Evolutionary conservation across 257 asterid genomes (phyloP), one percentile per base, ranked within the genome.

Genomic region (Gynochthodes officinalis): DNA sequence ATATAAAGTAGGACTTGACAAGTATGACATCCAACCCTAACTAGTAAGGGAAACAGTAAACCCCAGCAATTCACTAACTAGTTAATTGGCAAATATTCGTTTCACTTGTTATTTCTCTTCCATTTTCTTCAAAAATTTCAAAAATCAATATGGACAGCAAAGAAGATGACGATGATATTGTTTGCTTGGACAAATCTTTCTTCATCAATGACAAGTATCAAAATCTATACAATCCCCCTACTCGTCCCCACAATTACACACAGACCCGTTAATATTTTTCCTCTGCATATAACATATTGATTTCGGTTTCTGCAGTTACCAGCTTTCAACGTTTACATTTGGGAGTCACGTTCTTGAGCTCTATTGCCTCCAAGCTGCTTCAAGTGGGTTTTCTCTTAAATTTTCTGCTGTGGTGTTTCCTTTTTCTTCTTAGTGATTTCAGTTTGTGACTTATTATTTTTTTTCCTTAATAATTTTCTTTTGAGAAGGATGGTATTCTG

Each of bases 361-460:
- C 50, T 88, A 88, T 55, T 87, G 96, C 79, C 97, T 92, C 72
- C 93, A 92, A 39, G 86, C 97, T 40, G 94, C 98, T 73, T 87
- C 97, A 39, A 92, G 97, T 91, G 67, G 79, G 92, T 81, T 66
- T 44, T 43, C 19, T 32, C 13, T 23, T 12, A n/a, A 30, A 37
- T 4, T 44, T 19, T 37, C 37, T 50, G 19, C n/a, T 55, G 52
- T 15, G 52, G 19, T 18, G 18, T 46, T 46, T 46, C 52, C 52
- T 50, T 7, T n/a, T 48, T 16, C 53, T 50, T 50, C 57, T 1
- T 18, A 8, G 65, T 37, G 62, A 13, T 49, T 73, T 37, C 43
- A 9, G 35, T 19, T 73, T 37, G 10, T n/a, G n/a, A n/a, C n/a
- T n/a, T n/a, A n/a, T n/a, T n/a, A 27, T 35, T 8, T 3, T 16